Evolutionary conservation across 108 stramenopile genomes (phyloP), one percentile per base, ranked within the genome.

Genomic region (Conticribra weissflogii): DNA sequence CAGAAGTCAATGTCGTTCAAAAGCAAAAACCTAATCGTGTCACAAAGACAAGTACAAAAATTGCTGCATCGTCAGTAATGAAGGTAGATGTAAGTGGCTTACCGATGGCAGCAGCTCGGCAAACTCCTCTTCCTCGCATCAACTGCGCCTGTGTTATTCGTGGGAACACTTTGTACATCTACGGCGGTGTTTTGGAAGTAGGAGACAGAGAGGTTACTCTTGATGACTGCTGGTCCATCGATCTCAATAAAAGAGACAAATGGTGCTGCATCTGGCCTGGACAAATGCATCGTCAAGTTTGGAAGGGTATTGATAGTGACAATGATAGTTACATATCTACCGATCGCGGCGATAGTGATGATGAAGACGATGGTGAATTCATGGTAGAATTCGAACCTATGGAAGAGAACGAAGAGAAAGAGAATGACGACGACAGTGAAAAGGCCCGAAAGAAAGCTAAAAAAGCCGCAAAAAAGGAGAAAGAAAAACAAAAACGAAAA

Each of bases 191-290:
- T 48, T 64, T 96, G n/a, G 95, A 96, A 67, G 88, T 96, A 22
- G 95, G 95, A 27, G 92, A 96, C 71, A 70, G 95, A 47, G 95
- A 96, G 67, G 86, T 96, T 29, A 96, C 95, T 25, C 69, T 96
- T 44, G 95, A 96, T 74, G 95, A 96, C 63, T 80, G 88, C 28
- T 96, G 95, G 95, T 68, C 84, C 17, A 65, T 96, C 29, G 95
- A 96, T 66, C 54, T 96, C 56, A 81, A 83, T 22, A 93, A 94
- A 63, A 81, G 92, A 54, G 87, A 92, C 18, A 64, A 82, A 49
- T 96, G 95, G 95, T 82, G 85, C 25, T 96, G 95, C 45, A 65
- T 94, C 27, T 93, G 84, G 78, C 79, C 76, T 23, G 95, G 95
- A 58, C 83, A 86, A 15, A 94, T 96, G 91, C 88, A 96, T 75